A percentile compares a stretch with the other conserved stretches of the same genome.
These are phyloP conservation scores for Podospora sp. DNA, from an alignment of 495 filamentous ascomycete genomes.

Conservation along the genomic window DNA sequence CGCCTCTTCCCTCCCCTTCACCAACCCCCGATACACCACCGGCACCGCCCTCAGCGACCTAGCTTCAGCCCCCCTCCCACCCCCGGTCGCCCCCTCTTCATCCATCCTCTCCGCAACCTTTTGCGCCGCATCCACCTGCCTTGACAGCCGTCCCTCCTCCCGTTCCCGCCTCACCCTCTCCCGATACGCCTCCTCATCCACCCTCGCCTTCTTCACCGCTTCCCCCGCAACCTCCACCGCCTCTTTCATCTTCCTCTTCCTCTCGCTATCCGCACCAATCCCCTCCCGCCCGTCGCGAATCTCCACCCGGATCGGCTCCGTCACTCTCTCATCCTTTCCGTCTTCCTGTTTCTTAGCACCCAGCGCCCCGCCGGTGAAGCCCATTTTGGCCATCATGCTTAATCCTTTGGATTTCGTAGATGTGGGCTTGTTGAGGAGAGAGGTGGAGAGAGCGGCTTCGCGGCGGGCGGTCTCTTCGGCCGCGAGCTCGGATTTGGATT, in stretches of 20 bases:
- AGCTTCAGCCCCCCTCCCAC: slow-evolving; percentile 34
- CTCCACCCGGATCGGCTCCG: slow-evolving; percentile 34
- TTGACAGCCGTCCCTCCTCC: slow-evolving; percentile 69
- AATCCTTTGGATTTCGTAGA: slow-evolving; percentile 59
- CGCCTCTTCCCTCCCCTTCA: slow-evolving; percentile 66
- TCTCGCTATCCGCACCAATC: slow-evolving; percentile 80
- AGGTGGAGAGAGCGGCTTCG: slow-evolving; percentile 74
- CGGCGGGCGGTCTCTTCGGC: slow-evolving; percentile 68
- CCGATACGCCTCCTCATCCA: slow-evolving; percentile 74
- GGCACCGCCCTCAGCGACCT: slow-evolving; percentile 47
- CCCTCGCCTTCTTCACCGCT: slow-evolving; percentile 61
- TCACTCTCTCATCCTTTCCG: slow-evolving; percentile 30
- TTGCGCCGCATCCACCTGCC: slow-evolving; percentile 71
- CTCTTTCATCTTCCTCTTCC: slow-evolving; percentile 78
- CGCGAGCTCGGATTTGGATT: slow-evolving; percentile 82
- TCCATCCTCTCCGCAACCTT: slow-evolving; percentile 76
- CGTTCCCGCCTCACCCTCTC: slow-evolving; percentile 72
- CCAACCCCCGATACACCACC: slow-evolving; percentile 76
- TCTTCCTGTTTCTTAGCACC: slow-evolving; percentile 39
- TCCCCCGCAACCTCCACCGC: slow-evolving; percentile 56
- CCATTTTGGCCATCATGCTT: slow-evolving; percentile 96
- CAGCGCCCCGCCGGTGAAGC: slow-evolving; percentile 78
- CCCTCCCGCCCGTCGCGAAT: slow-evolving; percentile 73
- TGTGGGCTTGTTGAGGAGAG: no score
- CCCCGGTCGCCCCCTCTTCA: slow-evolving; percentile 11